Percentiles rank a stretch among this genome's conserved stretches.
Conservation (phyloP, 768 basidiomycete genomes). For the Hericium erinaceus region DNA sequence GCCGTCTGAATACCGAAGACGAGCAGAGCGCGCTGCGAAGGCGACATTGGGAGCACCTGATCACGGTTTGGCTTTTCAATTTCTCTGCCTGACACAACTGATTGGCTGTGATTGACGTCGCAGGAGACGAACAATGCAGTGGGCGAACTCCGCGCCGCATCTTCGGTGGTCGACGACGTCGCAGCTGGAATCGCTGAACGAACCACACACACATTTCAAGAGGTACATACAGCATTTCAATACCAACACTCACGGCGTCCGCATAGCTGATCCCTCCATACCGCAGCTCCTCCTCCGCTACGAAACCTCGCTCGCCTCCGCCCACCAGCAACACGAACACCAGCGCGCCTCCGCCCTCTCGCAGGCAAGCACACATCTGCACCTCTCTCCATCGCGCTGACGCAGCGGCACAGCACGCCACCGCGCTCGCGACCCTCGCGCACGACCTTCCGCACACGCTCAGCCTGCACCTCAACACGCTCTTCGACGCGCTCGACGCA, state of each 20-base stretch:
- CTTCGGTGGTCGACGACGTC: background rate
- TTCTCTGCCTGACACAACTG: background rate
- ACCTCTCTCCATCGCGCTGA: background rate
- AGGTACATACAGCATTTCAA: background rate
- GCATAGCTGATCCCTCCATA: background rate
- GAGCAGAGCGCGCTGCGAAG: slow-evolving; percentile 2
- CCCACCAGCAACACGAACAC: background rate
- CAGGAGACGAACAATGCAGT: background rate
- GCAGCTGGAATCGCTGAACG: background rate
- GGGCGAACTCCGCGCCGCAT: background rate
- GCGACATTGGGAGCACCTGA: slow-evolving; percentile 4
- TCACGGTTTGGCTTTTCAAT: slow-evolving; percentile 1
- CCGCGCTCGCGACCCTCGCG: background rate
- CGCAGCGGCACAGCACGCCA: background rate
- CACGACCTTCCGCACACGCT: background rate
- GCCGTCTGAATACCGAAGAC: slow-evolving; percentile 4
- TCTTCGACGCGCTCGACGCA: background rate
- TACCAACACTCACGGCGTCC: background rate
- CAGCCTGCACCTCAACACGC: background rate
- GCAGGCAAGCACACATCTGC: background rate
- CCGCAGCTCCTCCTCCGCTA: background rate
- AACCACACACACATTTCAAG: background rate
- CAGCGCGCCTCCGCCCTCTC: background rate
- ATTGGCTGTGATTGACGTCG: background rate
- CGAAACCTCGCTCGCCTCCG: background rate